Conservation (phyloP, 2,329 filamentous ascomycete species). For the Talaromyces sp. region DNA sequence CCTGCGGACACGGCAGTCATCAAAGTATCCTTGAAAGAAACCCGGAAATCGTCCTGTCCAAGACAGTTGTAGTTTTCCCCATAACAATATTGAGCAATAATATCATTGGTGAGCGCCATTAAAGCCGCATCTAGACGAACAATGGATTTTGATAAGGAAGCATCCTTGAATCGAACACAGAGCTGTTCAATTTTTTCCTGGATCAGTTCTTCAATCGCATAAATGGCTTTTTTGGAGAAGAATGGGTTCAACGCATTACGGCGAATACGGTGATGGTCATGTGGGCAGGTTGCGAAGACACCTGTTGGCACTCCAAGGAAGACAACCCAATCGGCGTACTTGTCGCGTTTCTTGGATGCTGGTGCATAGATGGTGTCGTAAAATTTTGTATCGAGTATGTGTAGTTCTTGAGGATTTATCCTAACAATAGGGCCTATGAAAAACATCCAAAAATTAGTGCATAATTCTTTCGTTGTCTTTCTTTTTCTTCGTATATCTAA, state of each 20-base stretch:
- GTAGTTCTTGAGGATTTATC: constrained; percentile 27
- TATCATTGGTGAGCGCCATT: constrained; percentile 28
- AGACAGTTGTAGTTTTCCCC: constrained; percentile 28
- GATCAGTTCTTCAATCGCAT: background rate
- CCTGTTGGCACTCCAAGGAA: constrained; percentile 14
- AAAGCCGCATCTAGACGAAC: constrained; percentile 7
- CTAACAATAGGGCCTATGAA: constrained; percentile 26
- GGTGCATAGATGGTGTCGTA: constrained; percentile 28
- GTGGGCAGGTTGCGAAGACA: constrained; percentile 15
- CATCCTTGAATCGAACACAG: background rate
- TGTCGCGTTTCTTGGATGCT: constrained; percentile 19
- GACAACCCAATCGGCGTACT: constrained; percentile 16
- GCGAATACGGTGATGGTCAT: constrained; percentile 19
- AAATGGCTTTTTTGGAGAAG: constrained; percentile 30
- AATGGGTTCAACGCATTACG: constrained; percentile 16
- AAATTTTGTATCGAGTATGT: constrained; percentile 28
- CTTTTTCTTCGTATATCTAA: background rate
- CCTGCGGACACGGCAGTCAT: constrained; percentile 19
- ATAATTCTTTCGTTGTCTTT: background rate
- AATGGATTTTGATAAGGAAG: constrained; percentile 15
- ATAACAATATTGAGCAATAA: constrained; percentile 34
- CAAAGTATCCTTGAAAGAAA: constrained; percentile 19
- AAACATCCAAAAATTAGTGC: background rate
- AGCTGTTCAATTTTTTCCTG: background rate
- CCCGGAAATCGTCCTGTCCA: constrained; percentile 21